These are phyloP conservation scores for Xylaria sp. DNA, from an alignment of 2,329 filamentous ascomycete species.

Conservation along the genomic window DNA sequence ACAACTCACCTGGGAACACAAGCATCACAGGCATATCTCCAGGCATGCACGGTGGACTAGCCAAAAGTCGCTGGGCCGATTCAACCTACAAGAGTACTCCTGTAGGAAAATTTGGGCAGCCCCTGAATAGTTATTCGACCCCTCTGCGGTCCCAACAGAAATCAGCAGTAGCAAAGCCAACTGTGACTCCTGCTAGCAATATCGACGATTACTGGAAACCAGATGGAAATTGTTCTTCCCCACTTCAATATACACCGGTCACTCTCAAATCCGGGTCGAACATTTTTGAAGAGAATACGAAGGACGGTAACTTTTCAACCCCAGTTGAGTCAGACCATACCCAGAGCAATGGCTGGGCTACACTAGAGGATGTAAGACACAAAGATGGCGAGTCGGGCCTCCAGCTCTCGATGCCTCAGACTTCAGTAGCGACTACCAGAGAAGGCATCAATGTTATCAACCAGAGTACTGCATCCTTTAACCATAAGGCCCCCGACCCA, in stretches of 20 bases:
- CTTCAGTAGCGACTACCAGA: not conserved
- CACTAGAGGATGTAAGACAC: not conserved
- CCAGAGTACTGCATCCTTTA: not conserved
- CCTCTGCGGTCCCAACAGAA: not conserved
- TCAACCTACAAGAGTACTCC: slow-evolving; percentile 1
- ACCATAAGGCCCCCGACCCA: not conserved
- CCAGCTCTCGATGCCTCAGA: not conserved
- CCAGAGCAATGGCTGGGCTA: not conserved
- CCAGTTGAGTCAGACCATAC: not conserved
- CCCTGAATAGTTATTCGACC: not conserved
- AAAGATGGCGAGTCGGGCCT: not conserved
- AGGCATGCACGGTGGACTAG: slow-evolving; percentile 3
- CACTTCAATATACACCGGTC: not conserved
- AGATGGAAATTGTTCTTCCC: not conserved
- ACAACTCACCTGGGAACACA: not conserved
- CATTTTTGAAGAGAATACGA: not conserved
- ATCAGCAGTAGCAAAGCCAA: not conserved
- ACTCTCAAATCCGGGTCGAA: not conserved
- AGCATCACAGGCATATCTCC: not conserved
- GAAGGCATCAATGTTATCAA: not conserved
- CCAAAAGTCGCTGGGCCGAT: slow-evolving; percentile 25
- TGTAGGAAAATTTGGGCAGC: not conserved
- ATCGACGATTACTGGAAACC: not conserved
- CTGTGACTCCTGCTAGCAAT: not conserved
- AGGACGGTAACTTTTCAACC: too few species aligned